Evolutionary conservation across 192 early-diverging fungal species (phyloP).

Genomic region (Backusella tarrabulga): DNA sequence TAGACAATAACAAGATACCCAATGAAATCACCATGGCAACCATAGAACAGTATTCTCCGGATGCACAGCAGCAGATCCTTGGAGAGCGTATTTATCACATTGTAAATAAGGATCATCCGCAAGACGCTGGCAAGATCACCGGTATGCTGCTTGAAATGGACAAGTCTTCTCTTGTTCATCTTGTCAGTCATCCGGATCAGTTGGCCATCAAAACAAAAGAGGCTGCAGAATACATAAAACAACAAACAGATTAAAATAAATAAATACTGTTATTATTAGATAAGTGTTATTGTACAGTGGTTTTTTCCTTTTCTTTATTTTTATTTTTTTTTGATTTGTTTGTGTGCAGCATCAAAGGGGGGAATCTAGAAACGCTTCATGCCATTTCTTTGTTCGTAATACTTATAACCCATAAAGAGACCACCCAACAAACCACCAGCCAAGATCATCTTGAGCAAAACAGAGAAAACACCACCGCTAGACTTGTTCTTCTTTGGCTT

Average conservation of each 20-base stretch:
- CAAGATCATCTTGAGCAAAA: slow-evolving; percentile 27
- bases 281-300: not conserved
- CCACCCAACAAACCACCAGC: slow-evolving; percentile 31
- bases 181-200: slow-evolving; percentile 65
- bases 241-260: not conserved
- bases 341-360: too few species aligned
- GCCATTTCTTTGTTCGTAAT: slow-evolving; percentile 27
- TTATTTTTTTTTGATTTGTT: too few species aligned
- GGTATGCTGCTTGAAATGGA: slow-evolving; percentile 94
- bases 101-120: slow-evolving; percentile 33
- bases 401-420: slow-evolving; percentile 29
- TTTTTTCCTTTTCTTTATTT: not conserved
- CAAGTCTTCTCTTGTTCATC: slow-evolving; percentile 69
- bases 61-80: slow-evolving; percentile 9
- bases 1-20: not conserved
- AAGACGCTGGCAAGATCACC: slow-evolving; percentile 82
- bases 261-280: not conserved
- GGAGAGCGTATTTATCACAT: slow-evolving; percentile 16
- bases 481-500: slow-evolving; percentile 8
- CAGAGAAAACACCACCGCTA: slow-evolving; percentile 18
- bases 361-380: slow-evolving; percentile 34
- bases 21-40: not conserved
- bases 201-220: slow-evolving; percentile 72
- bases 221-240: slow-evolving; percentile 49
- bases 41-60: not conserved